These are phyloP conservation scores for Kwoniella europaea DNA, from an alignment of 768 basidiomycete species.

Conservation along the genomic window DNA sequence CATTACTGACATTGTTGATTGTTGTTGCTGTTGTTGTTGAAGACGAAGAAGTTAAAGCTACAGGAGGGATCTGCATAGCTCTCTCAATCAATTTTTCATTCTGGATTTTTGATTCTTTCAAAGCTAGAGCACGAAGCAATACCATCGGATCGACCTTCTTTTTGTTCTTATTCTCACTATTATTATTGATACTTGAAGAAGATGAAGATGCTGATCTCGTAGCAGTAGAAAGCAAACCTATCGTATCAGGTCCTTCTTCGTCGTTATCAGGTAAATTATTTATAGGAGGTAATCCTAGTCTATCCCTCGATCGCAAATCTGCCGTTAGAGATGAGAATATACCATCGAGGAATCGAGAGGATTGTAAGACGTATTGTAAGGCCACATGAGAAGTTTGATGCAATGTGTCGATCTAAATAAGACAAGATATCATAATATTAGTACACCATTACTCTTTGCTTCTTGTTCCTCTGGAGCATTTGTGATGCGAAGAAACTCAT, in stretches of 20 bases:
- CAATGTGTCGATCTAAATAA: conserved; percentile 50
- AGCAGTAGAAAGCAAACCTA: conserved; percentile 32
- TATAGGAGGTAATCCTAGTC: conserved; percentile 5
- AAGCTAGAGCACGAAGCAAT: conserved; percentile 50
- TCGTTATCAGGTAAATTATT: conserved; percentile 10
- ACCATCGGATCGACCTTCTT: conserved; percentile 42
- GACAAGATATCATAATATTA: not conserved
- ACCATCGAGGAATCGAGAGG: conserved; percentile 56
- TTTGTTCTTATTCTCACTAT: not conserved
- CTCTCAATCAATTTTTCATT: conserved; percentile 36
- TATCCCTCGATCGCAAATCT: conserved; percentile 49
- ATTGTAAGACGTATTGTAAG: conserved; percentile 51
- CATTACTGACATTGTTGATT: not conserved
- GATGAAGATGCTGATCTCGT: conserved; percentile 18
- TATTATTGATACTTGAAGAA: not conserved
- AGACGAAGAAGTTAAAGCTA: conserved; percentile 17
- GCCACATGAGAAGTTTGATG: conserved; percentile 49
- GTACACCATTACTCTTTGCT: too few relatives aligned
- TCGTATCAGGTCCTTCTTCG: conserved; percentile 36
- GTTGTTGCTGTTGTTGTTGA: not conserved
- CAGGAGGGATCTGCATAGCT: conserved; percentile 34
- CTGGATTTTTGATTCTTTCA: conserved; percentile 41
- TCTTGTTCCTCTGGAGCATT: not conserved
- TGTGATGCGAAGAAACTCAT: not conserved
- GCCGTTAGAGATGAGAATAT: conserved; percentile 52